Percentiles rank a stretch among this genome's conserved stretches.
Evolutionary conservation across 2,329 filamentous ascomycete species (phyloP).

Genomic region (Cladophialophora immunda): DNA sequence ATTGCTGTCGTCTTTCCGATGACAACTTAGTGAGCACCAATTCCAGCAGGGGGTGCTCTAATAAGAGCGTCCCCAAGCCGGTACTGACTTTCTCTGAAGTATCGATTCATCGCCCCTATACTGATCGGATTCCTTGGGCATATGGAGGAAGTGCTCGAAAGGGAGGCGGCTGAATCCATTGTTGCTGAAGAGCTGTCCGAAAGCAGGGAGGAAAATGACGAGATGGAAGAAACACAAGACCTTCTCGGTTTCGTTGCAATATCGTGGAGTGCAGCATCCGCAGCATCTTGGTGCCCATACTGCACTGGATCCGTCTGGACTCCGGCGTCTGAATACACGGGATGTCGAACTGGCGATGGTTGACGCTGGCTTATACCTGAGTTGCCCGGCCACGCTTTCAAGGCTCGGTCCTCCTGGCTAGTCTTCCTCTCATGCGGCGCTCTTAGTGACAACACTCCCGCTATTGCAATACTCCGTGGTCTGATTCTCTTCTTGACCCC

Average conservation of each 20-base stretch:
- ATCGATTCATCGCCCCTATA: slow-evolving; percentile 31
- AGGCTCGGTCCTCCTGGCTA: background rate
- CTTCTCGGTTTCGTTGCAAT: background rate
- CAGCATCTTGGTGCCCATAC: background rate
- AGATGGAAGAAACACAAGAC: slow-evolving; percentile 6
- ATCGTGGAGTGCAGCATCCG: no score
- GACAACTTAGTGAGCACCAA: slow-evolving; percentile 3
- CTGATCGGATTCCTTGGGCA: slow-evolving; percentile 21
- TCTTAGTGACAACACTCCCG: background rate
- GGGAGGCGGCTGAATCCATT: background rate
- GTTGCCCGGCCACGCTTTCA: background rate
- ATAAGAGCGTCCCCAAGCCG: slow-evolving; percentile 30
- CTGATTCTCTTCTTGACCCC: slow-evolving; percentile 16
- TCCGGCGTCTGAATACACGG: slow-evolving; percentile 21
- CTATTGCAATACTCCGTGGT: slow-evolving; percentile 28
- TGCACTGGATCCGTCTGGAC: slow-evolving; percentile 26
- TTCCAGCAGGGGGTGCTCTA: background rate
- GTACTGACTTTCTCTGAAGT: slow-evolving; percentile 30
- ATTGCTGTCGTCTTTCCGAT: background rate
- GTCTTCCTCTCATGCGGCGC: background rate
- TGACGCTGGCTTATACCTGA: background rate
- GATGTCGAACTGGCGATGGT: slow-evolving; percentile 3
- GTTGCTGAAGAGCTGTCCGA: slow-evolving; percentile 13
- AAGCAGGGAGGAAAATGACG: slow-evolving; percentile 13
- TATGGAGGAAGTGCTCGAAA: slow-evolving; percentile 12